Evolutionary conservation across 2,329 filamentous ascomycete genomes (phyloP).

Genomic region (Graphiopsis chlorocephala): DNA sequence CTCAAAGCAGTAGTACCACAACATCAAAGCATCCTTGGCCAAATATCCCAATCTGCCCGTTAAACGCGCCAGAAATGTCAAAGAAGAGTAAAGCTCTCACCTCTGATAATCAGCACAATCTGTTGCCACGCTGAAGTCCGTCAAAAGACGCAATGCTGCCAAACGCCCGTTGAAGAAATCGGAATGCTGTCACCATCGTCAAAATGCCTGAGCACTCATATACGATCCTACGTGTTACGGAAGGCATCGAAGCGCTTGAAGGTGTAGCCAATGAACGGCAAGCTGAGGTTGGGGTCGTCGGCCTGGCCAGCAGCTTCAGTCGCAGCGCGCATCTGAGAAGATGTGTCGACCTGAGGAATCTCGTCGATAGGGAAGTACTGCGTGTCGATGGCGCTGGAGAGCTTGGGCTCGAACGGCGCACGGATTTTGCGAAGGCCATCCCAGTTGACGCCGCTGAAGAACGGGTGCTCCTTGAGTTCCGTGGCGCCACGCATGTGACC

Average conservation of each 20-base stretch:
- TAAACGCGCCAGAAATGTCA: not conserved
- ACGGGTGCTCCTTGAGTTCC: conserved; percentile 90
- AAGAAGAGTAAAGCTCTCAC: not conserved
- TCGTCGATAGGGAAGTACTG: conserved; percentile 99
- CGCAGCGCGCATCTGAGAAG: conserved; percentile 79
- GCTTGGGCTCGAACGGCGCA: conserved; percentile 90
- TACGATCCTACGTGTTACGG: conserved; percentile 34
- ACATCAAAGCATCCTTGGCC: not conserved
- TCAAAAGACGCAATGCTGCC: conserved; percentile 1
- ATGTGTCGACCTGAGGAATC: conserved; percentile 94
- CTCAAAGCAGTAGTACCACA: not conserved
- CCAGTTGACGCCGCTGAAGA: conserved; percentile 97
- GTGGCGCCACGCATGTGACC: conserved; percentile 77
- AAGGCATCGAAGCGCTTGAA: conserved; percentile 92
- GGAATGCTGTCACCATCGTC: not conserved
- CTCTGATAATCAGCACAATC: not conserved
- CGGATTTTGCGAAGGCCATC: conserved; percentile 88
- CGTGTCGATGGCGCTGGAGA: conserved; percentile 91
- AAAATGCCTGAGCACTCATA: not conserved
- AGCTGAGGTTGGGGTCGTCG: conserved; percentile 87
- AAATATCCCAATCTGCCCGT: conserved; percentile 4
- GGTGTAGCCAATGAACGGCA: conserved; percentile 94
- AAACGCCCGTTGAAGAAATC: not conserved
- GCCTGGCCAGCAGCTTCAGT: conserved; percentile 66
- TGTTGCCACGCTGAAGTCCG: not conserved